phyloP scores from a whole-genome alignment of 1,139 yeast genomes.

The Protomyces inundatus region DNA sequence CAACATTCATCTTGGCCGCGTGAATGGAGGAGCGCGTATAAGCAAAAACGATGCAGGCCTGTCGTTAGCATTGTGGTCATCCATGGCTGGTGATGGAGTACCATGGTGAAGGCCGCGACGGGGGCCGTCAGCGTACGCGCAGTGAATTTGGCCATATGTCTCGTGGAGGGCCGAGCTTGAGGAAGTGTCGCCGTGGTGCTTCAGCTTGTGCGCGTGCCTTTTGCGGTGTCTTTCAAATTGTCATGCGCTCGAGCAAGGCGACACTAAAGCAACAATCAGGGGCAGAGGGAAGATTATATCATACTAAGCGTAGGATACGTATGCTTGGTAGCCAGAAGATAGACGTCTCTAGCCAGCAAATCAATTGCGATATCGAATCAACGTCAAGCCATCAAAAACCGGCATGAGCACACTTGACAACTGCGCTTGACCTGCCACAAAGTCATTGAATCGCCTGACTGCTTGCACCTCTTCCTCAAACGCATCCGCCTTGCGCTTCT shows the following conservation, averaged over 20 bases:
- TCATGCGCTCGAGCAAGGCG: too few species aligned
- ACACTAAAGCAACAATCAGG: too few species aligned
- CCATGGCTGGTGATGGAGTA: not conserved
- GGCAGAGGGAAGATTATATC: too few species aligned
- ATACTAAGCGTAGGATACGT: too few species aligned
- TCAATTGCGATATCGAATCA: conserved; percentile 1
- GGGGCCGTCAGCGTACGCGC: conserved; percentile 25
- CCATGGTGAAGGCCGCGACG: conserved; percentile 23
- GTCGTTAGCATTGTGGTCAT: not conserved
- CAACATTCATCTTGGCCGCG: conserved; percentile 11
- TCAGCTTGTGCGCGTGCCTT: too few species aligned
- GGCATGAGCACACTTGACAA: conserved; percentile 11
- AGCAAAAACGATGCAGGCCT: conserved; percentile 24
- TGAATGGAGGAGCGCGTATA: conserved; percentile 20
- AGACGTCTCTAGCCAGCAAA: too few species aligned
- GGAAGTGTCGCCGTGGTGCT: not conserved
- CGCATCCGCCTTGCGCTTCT: conserved; percentile 6
- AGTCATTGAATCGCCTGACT: conserved; percentile 12
- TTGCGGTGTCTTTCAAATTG: too few species aligned
- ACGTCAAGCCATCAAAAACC: conserved; percentile 13
- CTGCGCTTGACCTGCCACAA: not conserved
- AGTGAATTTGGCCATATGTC: conserved; percentile 10
- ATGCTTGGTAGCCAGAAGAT: too few species aligned
- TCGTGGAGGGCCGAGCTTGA: not conserved
- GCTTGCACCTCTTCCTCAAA: conserved; percentile 11